These are phyloP conservation scores for Penicillium dipodomyicola DNA, from an alignment of 495 filamentous ascomycete genomes.

Conservation along the genomic window DNA sequence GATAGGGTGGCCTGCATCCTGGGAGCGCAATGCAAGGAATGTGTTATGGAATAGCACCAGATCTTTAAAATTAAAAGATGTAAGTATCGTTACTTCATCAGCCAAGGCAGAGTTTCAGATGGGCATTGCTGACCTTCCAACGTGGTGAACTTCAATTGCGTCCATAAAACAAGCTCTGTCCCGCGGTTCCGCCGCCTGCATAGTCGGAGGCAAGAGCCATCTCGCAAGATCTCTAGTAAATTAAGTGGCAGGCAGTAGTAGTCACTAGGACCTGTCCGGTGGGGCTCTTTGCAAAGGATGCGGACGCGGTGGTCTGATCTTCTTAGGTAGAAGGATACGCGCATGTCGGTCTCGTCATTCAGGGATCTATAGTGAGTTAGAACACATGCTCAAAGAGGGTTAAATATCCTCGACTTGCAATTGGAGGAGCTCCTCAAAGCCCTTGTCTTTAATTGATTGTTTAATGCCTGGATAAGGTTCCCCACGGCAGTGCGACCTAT, in stretches of 20 bases:
- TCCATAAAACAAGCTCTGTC: constrained; percentile 51
- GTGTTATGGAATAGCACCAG: constrained; percentile 80
- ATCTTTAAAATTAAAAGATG: constrained; percentile 35
- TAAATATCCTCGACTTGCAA: constrained; percentile 34
- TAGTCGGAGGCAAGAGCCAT: constrained; percentile 53
- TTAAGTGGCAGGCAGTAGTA: constrained; percentile 53
- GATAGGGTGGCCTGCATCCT: constrained; percentile 56
- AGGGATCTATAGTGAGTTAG: constrained; percentile 33
- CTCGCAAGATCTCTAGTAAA: constrained; percentile 52
- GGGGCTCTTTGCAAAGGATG: constrained; percentile 54
- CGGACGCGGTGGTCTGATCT: constrained; percentile 53
- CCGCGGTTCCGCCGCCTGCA: constrained; percentile 48
- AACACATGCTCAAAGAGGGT: not conserved
- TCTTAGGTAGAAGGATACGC: constrained; percentile 55
- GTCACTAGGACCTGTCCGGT: constrained; percentile 33
- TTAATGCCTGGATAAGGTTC: constrained; percentile 40
- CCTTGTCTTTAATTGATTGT: constrained; percentile 34
- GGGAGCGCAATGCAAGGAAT: constrained; percentile 70
- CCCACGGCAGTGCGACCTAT: constrained; percentile 50
- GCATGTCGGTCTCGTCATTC: constrained; percentile 44
- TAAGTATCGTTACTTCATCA: not conserved
- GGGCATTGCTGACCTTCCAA: constrained; percentile 52
- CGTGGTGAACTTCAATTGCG: constrained; percentile 54
- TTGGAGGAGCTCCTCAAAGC: constrained; percentile 43
- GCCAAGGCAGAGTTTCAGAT: not conserved